Evolutionary conservation across 2,329 filamentous ascomycete genomes (phyloP).

Genomic region (Zasmidium angulare): DNA sequence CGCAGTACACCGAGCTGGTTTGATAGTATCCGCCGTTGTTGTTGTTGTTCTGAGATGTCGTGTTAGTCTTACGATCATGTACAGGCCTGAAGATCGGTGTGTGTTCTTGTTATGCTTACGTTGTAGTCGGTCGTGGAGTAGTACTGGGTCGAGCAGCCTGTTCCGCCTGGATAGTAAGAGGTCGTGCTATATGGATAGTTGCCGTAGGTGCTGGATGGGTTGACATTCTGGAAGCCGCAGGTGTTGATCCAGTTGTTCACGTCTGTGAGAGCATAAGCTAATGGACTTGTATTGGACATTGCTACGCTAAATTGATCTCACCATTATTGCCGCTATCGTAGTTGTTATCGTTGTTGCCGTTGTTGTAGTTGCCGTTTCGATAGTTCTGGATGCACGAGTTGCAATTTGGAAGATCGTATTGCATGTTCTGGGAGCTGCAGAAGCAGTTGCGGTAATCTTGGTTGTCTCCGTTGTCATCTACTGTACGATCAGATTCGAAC

Average conservation of each 20-base stretch:
- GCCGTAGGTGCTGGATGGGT: neutral
- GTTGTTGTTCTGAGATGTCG: neutral
- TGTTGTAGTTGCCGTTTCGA: neutral
- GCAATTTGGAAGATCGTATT: neutral
- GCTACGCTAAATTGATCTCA: neutral
- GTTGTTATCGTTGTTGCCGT: neutral
- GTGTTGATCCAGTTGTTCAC: neutral
- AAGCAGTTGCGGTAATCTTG: neutral
- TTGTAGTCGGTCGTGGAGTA: slow-evolving; percentile 1
- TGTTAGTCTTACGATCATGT: no score
- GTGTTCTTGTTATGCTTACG: no score
- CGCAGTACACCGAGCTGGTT: neutral
- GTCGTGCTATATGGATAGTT: neutral
- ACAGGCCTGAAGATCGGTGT: no score
- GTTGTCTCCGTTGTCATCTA: neutral
- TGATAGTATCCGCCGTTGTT: neutral
- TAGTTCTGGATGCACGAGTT: neutral
- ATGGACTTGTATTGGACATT: neutral
- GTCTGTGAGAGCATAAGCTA: neutral
- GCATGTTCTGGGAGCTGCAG: neutral
- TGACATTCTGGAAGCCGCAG: neutral
- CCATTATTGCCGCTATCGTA: neutral
- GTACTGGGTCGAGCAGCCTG: neutral
- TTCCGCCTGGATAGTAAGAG: slow-evolving; percentile 1
- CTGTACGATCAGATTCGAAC: no score